These are phyloP conservation scores for Eucalyptus polyanthemos DNA, from an alignment of 345 rosid species.

Conservation along the genomic window DNA sequence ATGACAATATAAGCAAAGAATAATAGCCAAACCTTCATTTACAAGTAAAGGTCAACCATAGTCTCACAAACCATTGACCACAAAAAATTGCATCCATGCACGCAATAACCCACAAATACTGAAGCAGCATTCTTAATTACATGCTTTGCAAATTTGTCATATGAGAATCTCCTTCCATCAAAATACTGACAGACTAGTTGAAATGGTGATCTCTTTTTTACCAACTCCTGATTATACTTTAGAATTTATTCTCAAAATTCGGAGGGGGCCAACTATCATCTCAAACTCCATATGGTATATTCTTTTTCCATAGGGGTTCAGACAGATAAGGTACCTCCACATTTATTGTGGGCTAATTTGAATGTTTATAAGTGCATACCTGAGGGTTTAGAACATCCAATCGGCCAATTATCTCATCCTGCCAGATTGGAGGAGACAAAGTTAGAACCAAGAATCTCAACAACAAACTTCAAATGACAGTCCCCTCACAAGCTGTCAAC, in stretches of 20 bases:
- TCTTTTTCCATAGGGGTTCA: background rate
- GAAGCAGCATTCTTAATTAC: background rate
- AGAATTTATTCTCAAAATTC: background rate
- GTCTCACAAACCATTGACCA: background rate
- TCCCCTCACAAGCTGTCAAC: background rate
- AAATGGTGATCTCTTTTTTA: background rate
- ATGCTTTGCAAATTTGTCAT: background rate
- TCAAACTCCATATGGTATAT: background rate
- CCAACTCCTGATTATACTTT: background rate
- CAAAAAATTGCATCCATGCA: background rate
- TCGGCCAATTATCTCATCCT: slow-evolving; percentile 57
- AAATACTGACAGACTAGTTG: background rate
- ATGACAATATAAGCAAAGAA: background rate
- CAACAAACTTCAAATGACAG: background rate
- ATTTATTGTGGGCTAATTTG: background rate
- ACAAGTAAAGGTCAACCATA: background rate
- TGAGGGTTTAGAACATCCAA: slow-evolving; percentile 82
- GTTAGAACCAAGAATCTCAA: background rate
- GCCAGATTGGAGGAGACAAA: background rate
- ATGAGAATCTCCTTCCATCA: background rate
- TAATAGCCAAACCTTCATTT: background rate
- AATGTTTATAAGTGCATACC: slow-evolving; percentile 28
- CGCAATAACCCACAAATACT: background rate
- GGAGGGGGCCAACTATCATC: background rate
- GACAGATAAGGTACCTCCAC: background rate